phyloP scores from a whole-genome alignment of 1,284 basidiomycete species.

The Phylloboletellus chloephorus region DNA sequence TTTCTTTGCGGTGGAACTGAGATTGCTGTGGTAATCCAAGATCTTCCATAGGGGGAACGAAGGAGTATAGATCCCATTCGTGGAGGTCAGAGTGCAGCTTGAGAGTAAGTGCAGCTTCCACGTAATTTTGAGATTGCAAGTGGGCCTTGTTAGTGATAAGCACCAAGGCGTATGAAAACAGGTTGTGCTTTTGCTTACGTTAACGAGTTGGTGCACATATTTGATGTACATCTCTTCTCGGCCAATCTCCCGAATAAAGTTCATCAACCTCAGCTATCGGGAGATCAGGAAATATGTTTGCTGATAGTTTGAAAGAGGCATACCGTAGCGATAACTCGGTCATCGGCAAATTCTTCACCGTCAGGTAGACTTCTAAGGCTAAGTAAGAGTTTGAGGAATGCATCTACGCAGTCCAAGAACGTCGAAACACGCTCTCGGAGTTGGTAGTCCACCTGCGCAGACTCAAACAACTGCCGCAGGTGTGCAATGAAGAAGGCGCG shows the following conservation, averaged over 20 bases:
- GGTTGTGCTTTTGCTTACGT: slow-evolving; percentile 45
- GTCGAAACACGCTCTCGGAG: slow-evolving; percentile 73
- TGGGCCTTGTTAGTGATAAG: slow-evolving; percentile 55
- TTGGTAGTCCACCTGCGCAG: slow-evolving; percentile 72
- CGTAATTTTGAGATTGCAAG: slow-evolving; percentile 81
- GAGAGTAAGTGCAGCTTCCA: slow-evolving; percentile 88
- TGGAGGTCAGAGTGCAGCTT: slow-evolving; percentile 93
- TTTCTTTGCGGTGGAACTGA: slow-evolving; percentile 92
- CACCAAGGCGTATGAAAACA: slow-evolving; percentile 1
- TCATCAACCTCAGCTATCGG: slow-evolving; percentile 78
- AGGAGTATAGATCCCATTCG: slow-evolving; percentile 78
- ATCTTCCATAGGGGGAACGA: slow-evolving; percentile 82
- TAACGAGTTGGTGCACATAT: slow-evolving; percentile 92
- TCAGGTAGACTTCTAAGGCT: slow-evolving; percentile 91
- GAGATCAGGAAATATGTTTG: slow-evolving; percentile 1
- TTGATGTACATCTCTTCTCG: slow-evolving; percentile 89
- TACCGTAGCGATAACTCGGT: slow-evolving; percentile 88
- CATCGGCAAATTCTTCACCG: slow-evolving; percentile 90
- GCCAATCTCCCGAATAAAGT: slow-evolving; percentile 83
- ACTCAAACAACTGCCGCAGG: slow-evolving; percentile 82
- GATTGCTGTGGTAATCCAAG: slow-evolving; percentile 88
- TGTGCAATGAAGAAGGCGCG: slow-evolving; percentile 93
- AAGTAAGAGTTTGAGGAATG: slow-evolving; percentile 91
- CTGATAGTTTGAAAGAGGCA: slow-evolving; percentile 1
- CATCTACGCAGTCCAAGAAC: slow-evolving; percentile 87